Percentiles rank a stretch among this genome's conserved stretches.
Conservation (phyloP, 768 basidiomycete species). For the Antrodiella citrinella region DNA sequence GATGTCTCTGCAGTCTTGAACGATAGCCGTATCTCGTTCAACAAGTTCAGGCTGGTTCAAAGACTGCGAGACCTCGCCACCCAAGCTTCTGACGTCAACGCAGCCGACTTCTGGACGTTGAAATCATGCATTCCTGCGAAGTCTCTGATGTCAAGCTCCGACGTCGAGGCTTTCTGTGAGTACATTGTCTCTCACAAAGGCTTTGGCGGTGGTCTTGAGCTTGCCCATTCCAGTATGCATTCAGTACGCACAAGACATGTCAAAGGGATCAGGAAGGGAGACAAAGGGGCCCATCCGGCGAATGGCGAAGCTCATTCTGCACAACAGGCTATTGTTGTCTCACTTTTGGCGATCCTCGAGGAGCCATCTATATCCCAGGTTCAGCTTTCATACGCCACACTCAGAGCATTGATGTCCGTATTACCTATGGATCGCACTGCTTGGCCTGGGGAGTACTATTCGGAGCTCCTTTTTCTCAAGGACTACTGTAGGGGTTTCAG, state of each 20-base stretch:
- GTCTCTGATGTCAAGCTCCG: slow-evolving; percentile 50
- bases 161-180: slow-evolving; percentile 64
- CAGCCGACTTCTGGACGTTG: slow-evolving; percentile 75
- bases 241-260: slow-evolving; percentile 1
- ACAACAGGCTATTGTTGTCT: slow-evolving; percentile 40
- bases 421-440: slow-evolving; percentile 17
- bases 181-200: slow-evolving; percentile 55
- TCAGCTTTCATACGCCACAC: slow-evolving; percentile 53
- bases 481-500: slow-evolving; percentile 12
- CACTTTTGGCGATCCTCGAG: slow-evolving; percentile 53
- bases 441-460: slow-evolving; percentile 24
- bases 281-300: slow-evolving; percentile 13
- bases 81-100: slow-evolving; percentile 37
- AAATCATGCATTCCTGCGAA: slow-evolving; percentile 64
- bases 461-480: slow-evolving; percentile 19
- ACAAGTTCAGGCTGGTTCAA: slow-evolving; percentile 72
- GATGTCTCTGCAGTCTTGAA: slow-evolving; percentile 47
- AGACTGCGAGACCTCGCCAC: slow-evolving; percentile 46
- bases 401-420: slow-evolving; percentile 49
- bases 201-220: slow-evolving; percentile 50
- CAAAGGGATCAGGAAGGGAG: neutral
- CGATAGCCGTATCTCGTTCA: slow-evolving; percentile 53
- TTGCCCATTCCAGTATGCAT: slow-evolving; percentile 24
- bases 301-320: slow-evolving; percentile 6
- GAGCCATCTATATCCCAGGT: slow-evolving; percentile 39